A percentile compares a stretch with the other conserved stretches of the same genome.
These are phyloP conservation scores for Atkinsonella hypoxylon DNA, from an alignment of 2,329 filamentous ascomycete genomes.

Conservation along the genomic window DNA sequence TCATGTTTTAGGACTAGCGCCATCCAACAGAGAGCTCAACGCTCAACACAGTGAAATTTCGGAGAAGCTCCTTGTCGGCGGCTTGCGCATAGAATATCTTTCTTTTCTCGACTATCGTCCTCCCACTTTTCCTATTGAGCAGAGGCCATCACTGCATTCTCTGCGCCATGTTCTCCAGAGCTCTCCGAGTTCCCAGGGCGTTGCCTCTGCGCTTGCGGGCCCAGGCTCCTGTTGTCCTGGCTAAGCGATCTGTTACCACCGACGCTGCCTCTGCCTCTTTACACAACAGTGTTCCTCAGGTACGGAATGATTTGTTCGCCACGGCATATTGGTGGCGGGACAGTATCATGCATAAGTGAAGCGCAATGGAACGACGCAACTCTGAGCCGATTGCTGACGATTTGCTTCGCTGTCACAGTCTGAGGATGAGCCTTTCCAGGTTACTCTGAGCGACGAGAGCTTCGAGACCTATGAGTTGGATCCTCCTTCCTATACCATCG, in stretches of 20 bases:
- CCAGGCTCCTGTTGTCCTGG: constrained; percentile 31
- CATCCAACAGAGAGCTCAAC: constrained; percentile 29
- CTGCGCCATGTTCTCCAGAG: constrained; percentile 56
- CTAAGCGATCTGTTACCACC: constrained; percentile 76
- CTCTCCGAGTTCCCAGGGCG: constrained; percentile 50
- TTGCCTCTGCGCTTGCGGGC: constrained; percentile 42
- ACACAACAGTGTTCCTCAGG: constrained; percentile 55
- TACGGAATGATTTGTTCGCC: neutral
- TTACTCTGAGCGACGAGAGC: constrained; percentile 92
- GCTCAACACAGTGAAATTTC: constrained; percentile 34
- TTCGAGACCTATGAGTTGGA: constrained; percentile 99
- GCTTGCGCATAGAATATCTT: constrained; percentile 15
- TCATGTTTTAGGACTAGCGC: constrained; percentile 16
- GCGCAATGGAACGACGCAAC: neutral
- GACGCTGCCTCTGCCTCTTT: constrained; percentile 87
- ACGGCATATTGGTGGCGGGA: too few species aligned
- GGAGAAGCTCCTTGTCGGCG: constrained; percentile 21
- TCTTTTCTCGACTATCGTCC: constrained; percentile 15
- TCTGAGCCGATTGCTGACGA: constrained; percentile 10
- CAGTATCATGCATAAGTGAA: neutral
- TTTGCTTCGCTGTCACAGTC: constrained; percentile 40
- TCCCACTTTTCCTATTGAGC: constrained; percentile 14
- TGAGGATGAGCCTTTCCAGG: constrained; percentile 85
- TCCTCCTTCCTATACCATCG: constrained; percentile 81
- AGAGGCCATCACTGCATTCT: constrained; percentile 19